These are phyloP conservation scores for Moniliella sp. DNA, from an alignment of 1,284 basidiomycete species.

Conservation along the genomic window DNA sequence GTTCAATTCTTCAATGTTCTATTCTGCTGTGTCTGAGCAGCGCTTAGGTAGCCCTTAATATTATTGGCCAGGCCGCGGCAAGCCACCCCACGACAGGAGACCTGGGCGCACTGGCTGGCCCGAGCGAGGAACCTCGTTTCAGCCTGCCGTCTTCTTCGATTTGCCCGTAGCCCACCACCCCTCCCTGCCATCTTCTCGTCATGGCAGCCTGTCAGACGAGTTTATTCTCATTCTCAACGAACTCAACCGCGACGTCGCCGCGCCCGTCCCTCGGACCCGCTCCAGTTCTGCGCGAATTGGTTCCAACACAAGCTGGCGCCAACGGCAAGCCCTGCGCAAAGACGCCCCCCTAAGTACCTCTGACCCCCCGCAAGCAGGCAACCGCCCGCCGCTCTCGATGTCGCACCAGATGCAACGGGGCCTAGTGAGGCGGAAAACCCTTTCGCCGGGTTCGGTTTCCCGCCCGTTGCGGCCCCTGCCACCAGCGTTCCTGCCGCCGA, in stretches of 20 bases:
- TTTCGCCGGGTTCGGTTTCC: constrained; percentile 3
- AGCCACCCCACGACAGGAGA: too few species aligned
- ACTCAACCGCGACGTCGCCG: constrained; percentile 64
- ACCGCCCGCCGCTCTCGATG: background rate
- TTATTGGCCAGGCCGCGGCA: too few species aligned
- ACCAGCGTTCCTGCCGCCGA: too few species aligned
- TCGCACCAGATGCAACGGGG: background rate
- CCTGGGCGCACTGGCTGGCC: too few species aligned
- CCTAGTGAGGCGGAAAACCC: too few species aligned
- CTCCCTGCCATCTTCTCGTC: too few species aligned
- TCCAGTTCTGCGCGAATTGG: constrained; percentile 89
- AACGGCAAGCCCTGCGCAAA: constrained; percentile 46
- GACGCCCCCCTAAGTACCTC: constrained; percentile 35
- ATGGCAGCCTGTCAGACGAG: constrained; percentile 10
- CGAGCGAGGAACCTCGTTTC: too few species aligned
- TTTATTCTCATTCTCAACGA: constrained; percentile 47
- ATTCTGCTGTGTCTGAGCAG: too few species aligned
- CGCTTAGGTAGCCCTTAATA: too few species aligned
- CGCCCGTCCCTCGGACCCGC: constrained; percentile 62
- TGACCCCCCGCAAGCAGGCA: background rate
- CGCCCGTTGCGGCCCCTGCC: background rate
- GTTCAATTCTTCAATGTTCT: too few species aligned
- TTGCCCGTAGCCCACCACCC: too few species aligned
- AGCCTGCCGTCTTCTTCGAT: too few species aligned
- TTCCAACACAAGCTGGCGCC: constrained; percentile 64